Base-by-base conservation (phyloP, 2,329 filamentous ascomycete genomes). In the Sarocladium oryzae region DNA sequence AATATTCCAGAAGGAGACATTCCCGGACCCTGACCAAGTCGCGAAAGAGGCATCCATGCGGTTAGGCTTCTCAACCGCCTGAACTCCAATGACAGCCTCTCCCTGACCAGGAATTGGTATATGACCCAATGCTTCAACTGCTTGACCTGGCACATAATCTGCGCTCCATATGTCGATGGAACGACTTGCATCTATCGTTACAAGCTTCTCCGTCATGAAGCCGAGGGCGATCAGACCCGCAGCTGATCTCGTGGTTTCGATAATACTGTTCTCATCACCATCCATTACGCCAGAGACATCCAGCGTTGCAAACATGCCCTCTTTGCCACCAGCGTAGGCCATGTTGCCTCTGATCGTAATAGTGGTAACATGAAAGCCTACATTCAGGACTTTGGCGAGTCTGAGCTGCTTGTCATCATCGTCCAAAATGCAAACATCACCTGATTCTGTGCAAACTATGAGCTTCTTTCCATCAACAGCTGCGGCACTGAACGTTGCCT, bases 361-460 rank as follows among this genome's bases (percentile, higher is more conserved):
- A 37, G 87, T 87, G 3, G 76, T 81, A 51, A 91, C 78, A 9
- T 74, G 65, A 61, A 92, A 92, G 1, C 79, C 82, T 30, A 86
- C 73, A 40, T 81, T 78, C 33, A 83, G 76, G 30, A 89, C 74
- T 53, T 83, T 82, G 38, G 76, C 73, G 45, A 96, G 72, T 57
- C 82, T 88, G 66, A 87, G 86, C 55, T 83, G 80, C 55, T 84
- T 84, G 49, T 80, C 82, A 28, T 78, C 79, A 57, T 95, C 88
- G 56, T 96, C 87, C 28, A 96, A 74, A 26, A 95, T 73, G 66
- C 92, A 97, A n/a, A 99, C 75, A 61, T 95, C 86, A 24, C 93
- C 93, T 53, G 82, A 81, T 61, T 96, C 91, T 3, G 92, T 88
- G 69, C 89, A 93, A 37, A 97, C 74, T 36, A 97, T 79, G 16